Evolutionary conservation across 495 filamentous ascomycete species (phyloP).

Genomic region (Aspergillus saccharolyticus): DNA sequence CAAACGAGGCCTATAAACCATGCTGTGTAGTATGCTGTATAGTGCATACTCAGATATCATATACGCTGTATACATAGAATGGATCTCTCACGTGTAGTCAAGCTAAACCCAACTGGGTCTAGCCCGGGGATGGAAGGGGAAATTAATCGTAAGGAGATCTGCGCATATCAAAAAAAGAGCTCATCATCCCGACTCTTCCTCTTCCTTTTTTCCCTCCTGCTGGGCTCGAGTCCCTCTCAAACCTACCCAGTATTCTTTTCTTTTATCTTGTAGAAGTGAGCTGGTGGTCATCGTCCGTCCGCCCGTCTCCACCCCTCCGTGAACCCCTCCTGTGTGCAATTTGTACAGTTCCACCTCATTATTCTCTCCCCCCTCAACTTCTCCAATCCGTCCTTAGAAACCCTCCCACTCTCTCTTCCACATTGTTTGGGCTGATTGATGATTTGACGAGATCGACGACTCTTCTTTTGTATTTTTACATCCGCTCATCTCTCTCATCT

Average conservation of each 20-base stretch:
- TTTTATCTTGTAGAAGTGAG: constrained; percentile 11
- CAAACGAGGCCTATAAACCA: too few species aligned
- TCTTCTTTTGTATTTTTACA: constrained; percentile 38
- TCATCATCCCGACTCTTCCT: constrained; percentile 4
- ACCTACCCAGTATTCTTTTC: too few species aligned
- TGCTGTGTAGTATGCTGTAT: too few species aligned
- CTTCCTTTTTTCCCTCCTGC: background rate
- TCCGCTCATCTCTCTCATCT: constrained; percentile 17
- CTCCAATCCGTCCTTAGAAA: constrained; percentile 13
- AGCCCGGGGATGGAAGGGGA: constrained; percentile 11
- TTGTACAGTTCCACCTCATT: constrained; percentile 1
- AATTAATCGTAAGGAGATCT: constrained; percentile 2
- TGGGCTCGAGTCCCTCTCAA: constrained; percentile 14
- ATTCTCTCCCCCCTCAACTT: constrained; percentile 7
- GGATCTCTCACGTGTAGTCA: constrained; percentile 15
- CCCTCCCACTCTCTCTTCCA: constrained; percentile 20
- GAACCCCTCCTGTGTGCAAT: background rate
- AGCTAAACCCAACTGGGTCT: constrained; percentile 9
- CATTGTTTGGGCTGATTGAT: constrained; percentile 28
- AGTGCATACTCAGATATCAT: too few species aligned
- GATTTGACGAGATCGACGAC: constrained; percentile 47
- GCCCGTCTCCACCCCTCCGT: background rate
- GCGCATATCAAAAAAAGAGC: constrained; percentile 20
- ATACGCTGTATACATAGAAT: background rate
- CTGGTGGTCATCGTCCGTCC: background rate